Evolutionary conservation across 345 rosid species (phyloP).

Genomic region (Eucalyptus cladocalyx): DNA sequence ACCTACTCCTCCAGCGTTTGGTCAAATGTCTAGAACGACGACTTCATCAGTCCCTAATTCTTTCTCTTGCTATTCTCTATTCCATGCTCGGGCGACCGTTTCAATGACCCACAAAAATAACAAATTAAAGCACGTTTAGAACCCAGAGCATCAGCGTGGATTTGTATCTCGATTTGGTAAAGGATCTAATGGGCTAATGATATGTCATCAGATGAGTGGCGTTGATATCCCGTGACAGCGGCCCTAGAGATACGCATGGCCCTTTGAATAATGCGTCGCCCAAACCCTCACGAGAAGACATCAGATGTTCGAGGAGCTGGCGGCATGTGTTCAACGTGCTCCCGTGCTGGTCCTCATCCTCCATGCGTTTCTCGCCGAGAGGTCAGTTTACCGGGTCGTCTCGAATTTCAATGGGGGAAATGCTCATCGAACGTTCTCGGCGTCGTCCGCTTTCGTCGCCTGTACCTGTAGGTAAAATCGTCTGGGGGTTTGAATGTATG

Average conservation of each 20-base stretch:
- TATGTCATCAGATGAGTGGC: neutral
- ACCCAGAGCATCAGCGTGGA: neutral
- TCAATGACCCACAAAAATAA: neutral
- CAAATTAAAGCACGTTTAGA: neutral
- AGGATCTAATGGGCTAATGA: neutral
- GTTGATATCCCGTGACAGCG: neutral
- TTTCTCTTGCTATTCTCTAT: neutral
- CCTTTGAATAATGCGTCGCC: neutral
- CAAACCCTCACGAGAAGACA: neutral
- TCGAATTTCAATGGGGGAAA: neutral
- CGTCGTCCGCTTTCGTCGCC: neutral
- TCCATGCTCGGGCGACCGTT: neutral
- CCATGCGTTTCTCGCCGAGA: neutral
- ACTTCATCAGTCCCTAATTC: neutral
- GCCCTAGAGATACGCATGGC: neutral
- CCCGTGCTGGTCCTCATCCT: neutral
- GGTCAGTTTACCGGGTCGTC: neutral
- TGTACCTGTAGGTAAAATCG: neutral
- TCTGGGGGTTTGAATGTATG: neutral
- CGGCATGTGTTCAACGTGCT: neutral
- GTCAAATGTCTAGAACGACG: neutral
- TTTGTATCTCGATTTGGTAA: neutral
- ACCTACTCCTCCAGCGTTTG: neutral
- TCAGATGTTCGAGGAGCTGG: neutral
- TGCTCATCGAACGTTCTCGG: neutral